These are phyloP conservation scores for Earliella scabrosa DNA, from an alignment of 1,284 basidiomycete species.

Conservation along the genomic window DNA sequence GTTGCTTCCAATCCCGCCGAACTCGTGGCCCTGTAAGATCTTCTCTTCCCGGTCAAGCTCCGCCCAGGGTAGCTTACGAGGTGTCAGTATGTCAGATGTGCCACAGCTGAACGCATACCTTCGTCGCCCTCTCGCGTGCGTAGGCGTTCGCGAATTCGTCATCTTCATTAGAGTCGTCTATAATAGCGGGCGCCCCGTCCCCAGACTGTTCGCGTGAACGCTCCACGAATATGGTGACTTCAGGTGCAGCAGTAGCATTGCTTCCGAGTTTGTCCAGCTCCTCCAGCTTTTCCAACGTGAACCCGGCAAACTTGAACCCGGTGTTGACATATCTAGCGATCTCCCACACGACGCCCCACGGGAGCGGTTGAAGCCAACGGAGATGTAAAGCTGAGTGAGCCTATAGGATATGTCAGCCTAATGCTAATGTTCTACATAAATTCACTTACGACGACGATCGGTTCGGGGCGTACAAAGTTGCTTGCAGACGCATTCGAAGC, in stretches of 20 bases:
- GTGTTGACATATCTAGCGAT: conserved; percentile 26
- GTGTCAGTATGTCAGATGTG: neutral
- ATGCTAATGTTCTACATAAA: neutral
- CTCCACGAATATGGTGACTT: conserved; percentile 13
- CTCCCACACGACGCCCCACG: conserved; percentile 34
- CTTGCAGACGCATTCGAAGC: neutral
- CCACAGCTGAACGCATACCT: conserved; percentile 8
- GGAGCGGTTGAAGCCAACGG: neutral
- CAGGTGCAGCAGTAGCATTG: conserved; percentile 2
- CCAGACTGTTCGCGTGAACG: neutral
- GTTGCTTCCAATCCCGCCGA: neutral
- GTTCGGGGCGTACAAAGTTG: conserved; percentile 5
- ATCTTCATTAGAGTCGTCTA: neutral
- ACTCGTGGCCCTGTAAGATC: neutral
- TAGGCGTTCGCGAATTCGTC: conserved; percentile 9
- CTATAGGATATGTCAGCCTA: neutral
- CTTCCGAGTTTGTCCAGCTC: neutral
- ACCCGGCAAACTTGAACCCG: conserved; percentile 3
- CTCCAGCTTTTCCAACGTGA: neutral
- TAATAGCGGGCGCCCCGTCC: neutral
- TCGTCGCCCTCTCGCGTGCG: conserved; percentile 15
- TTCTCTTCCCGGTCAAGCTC: conserved; percentile 42
- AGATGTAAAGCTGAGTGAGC: neutral
- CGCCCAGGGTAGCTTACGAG: conserved; percentile 39
- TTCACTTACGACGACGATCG: conserved; percentile 12